Conservation (phyloP, 2,329 filamentous ascomycete species). For the Paramyrothecium roridum region DNA sequence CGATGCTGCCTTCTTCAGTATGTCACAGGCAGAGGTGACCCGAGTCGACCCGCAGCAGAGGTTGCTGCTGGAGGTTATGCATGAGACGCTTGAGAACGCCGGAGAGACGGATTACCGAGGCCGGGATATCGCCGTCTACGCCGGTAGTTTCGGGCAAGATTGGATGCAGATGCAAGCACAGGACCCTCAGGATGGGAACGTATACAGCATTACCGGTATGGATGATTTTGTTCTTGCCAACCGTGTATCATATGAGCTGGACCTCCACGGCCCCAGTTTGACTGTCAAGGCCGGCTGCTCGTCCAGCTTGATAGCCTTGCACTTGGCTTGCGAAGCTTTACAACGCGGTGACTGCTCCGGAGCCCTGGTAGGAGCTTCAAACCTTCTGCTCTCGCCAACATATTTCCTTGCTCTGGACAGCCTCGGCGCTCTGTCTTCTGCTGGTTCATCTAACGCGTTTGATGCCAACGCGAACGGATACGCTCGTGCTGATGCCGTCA, state of each 20-base stretch:
- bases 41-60: slow-evolving; percentile 26
- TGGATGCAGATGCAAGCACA: slow-evolving; percentile 3
- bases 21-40: not conserved
- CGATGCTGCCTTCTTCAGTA: not conserved
- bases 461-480: slow-evolving; percentile 5
- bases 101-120: slow-evolving; percentile 2
- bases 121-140: slow-evolving; percentile 1
- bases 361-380: slow-evolving; percentile 18
- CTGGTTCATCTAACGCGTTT: slow-evolving; percentile 15
- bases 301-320: slow-evolving; percentile 17
- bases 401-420: not conserved
- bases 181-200: slow-evolving; percentile 6
- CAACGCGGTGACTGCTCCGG: slow-evolving; percentile 12
- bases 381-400: slow-evolving; percentile 6
- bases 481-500: slow-evolving; percentile 30
- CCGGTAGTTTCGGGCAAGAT: slow-evolving; percentile 2
- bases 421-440: slow-evolving; percentile 9
- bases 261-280: slow-evolving; percentile 22
- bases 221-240: slow-evolving; percentile 20
- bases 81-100: slow-evolving; percentile 5
- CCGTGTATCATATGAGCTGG: slow-evolving; percentile 22
- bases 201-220: slow-evolving; percentile 9
- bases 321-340: slow-evolving; percentile 21
- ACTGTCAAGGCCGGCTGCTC: slow-evolving; percentile 31
- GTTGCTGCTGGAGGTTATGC: slow-evolving; percentile 21